Evolutionary conservation across 2,329 filamentous ascomycete genomes (phyloP).

Genomic region (Exophiala mesophila): DNA sequence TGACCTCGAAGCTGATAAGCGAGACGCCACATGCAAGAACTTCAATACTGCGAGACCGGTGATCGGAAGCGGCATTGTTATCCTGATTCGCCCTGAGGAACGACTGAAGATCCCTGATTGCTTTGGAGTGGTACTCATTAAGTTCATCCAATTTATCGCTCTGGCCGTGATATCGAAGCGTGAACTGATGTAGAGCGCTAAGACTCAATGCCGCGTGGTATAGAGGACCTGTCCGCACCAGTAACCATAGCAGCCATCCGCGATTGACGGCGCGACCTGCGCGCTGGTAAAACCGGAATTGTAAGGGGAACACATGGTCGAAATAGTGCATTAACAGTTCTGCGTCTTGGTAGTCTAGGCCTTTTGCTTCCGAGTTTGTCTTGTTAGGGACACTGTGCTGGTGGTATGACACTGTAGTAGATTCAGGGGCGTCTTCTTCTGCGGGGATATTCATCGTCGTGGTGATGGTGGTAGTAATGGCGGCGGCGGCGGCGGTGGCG

Average conservation of each 20-base stretch:
- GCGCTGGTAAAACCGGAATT: slow-evolving; percentile 16
- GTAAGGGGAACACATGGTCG: slow-evolving; percentile 20
- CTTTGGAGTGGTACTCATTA: slow-evolving; percentile 15
- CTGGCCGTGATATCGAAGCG: slow-evolving; percentile 7
- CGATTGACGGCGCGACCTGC: slow-evolving; percentile 13
- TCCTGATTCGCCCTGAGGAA: slow-evolving; percentile 14
- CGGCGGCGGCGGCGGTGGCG: not conserved
- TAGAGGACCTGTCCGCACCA: slow-evolving; percentile 14
- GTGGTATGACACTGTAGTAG: not conserved
- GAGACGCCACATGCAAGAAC: slow-evolving; percentile 19
- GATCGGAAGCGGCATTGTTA: slow-evolving; percentile 1
- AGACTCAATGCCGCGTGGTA: slow-evolving; percentile 21
- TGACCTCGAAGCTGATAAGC: slow-evolving; percentile 21
- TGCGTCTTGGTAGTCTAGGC: slow-evolving; percentile 13
- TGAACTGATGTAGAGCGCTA: slow-evolving; percentile 17
- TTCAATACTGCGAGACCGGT: slow-evolving; percentile 12
- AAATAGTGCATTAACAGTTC: slow-evolving; percentile 22
- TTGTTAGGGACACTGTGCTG: not conserved
- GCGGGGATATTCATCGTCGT: no score
- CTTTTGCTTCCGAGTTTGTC: not conserved
- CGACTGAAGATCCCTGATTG: slow-evolving; percentile 12
- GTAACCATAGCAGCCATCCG: slow-evolving; percentile 19
- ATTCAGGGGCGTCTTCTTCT: not conserved
- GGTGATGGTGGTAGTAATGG: not conserved
- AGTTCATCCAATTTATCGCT: slow-evolving; percentile 13